Base-by-base conservation (phyloP, 306 rosid genomes). In the Pyrus communis region DNA sequence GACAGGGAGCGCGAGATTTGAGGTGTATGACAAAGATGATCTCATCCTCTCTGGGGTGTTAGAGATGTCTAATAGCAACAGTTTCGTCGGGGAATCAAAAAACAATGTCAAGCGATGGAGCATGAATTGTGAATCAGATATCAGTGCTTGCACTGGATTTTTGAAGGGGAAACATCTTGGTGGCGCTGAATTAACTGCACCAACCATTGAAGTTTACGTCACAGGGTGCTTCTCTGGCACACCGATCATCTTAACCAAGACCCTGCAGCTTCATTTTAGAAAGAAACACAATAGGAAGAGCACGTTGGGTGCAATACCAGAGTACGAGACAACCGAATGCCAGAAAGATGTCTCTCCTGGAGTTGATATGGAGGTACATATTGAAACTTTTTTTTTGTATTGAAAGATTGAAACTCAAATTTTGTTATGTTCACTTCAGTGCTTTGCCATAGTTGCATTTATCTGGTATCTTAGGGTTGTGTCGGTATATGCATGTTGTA, bases 201-300 rank as follows among this genome's bases (percentile, higher is more conserved):
- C 97, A 59, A 81, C 85, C 49, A 89, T 92, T 63, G 99, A 96
- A 89, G 96, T 96, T 77, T 95, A 95, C 75, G 81, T 95, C 62
- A 92, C 99, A 31, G 97, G 99, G n/a, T 77, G 87, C 82, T 92
- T 84, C 85, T 83, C 90, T 15, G 93, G 96, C 74, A 84, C 80
- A 25, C 99, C 97, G 1, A 78, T 92, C 73, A 87, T 92, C 88
- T 88, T 95, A 61, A 89, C 92, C 30, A 92, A 91, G 90, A 90
- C 86, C 22, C 61, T 95, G 87, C 91, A 87, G 86, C 85, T 87
- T 63, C 77, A 77, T 79, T 88, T 69, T 75, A 82, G 83, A 62
- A 90, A 87, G 88, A 92, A 89, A 79, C 91, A 86, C 49, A 77
- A 52, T 33, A 78, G 91, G 82, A 95, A 89, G 74, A 81, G 80